Conservation (phyloP, 768 basidiomycete genomes). For the Holtermanniella nyarrowii region DNA sequence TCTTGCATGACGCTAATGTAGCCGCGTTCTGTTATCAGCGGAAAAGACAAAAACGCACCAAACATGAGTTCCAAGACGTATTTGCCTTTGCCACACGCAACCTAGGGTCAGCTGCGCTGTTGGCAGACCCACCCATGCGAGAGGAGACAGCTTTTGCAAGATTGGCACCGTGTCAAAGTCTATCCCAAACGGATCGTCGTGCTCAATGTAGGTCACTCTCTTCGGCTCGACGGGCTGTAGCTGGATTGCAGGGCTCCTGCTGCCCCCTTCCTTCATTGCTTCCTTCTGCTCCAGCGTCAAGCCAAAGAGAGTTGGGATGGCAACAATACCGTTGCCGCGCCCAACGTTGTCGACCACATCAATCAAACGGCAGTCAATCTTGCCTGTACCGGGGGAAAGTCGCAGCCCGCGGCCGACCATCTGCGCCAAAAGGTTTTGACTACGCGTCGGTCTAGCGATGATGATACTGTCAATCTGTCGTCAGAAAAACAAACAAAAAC, state of each 20-base stretch:
- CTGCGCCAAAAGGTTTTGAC: conserved; percentile 78
- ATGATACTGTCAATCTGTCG: conserved; percentile 69
- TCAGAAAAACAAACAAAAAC: conserved; percentile 1
- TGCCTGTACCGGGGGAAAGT: conserved; percentile 67
- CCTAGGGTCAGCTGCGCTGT: too few species aligned
- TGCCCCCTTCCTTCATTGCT: conserved; percentile 43
- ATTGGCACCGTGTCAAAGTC: neutral
- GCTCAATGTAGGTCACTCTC: conserved; percentile 39
- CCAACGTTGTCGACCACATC: conserved; percentile 75
- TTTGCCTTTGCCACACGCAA: conserved; percentile 59
- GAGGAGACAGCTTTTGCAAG: conserved; percentile 7
- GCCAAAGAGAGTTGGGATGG: conserved; percentile 73
- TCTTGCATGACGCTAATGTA: conserved; percentile 19
- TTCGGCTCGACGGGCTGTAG: conserved; percentile 45
- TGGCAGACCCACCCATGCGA: conserved; percentile 43
- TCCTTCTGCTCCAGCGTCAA: conserved; percentile 54
- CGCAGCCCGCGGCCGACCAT: conserved; percentile 94
- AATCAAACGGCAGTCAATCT: conserved; percentile 73
- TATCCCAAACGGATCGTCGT: conserved; percentile 27
- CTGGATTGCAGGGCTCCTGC: conserved; percentile 45
- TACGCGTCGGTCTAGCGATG: conserved; percentile 77
- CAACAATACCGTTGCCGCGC: conserved; percentile 61
- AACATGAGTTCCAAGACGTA: conserved; percentile 60
- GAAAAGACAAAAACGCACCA: conserved; percentile 4
- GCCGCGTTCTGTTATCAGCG: conserved; percentile 11